Base-by-base conservation (phyloP, 768 basidiomycete genomes). In the Multifurca ochricompacta region DNA sequence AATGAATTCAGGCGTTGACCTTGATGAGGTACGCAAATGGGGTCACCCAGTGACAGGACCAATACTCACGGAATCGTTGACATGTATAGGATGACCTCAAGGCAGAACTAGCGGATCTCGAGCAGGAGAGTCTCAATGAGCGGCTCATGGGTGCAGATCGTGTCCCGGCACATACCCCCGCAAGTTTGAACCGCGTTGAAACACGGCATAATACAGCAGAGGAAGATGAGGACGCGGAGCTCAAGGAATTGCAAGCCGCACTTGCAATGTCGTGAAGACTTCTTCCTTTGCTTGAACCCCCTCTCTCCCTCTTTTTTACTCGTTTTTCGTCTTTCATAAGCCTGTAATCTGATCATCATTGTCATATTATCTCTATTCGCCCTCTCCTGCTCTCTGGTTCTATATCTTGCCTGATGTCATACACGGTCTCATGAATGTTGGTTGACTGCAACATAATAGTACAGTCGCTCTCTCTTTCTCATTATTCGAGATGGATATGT, bases 191-290 rank as follows among this genome's bases (percentile, higher is more conserved):
- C 67, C 60, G 37, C 25, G 44, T 37, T 47, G 55, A 68, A 27
- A 23, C 19, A 6, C 74, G 59, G 66, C 66, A 55, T 48, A 67
- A 68, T 62, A 76, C 73, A 50, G 80, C 78, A 59, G 91, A 93
- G 66, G 90, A 91, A 69, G 91, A 95, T 74, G 95, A 97, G 68
- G 94, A 91, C 60, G 83, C 79, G 40, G 84, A 95, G 70, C 81
- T 98, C 67, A 80, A 78, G 69, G 83, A 89, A 68, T 74, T 98
- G 61, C 94, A 96, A 73, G 93, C 91, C 19, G 80, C 79, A 37
- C 72, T 94, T 66, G 83, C 91, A 19, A 89, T 95, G 86, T 91
- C 57, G 59, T 57, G 25, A 45, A 30, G 35, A 6, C 6, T 41
- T 14, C 25, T 13, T 28, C n/a, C 19, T 23, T 14, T 11, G 41